Evolutionary conservation across 192 early-diverging fungal genomes (phyloP).

Genomic region (Rhizoclosmatium globosum): DNA sequence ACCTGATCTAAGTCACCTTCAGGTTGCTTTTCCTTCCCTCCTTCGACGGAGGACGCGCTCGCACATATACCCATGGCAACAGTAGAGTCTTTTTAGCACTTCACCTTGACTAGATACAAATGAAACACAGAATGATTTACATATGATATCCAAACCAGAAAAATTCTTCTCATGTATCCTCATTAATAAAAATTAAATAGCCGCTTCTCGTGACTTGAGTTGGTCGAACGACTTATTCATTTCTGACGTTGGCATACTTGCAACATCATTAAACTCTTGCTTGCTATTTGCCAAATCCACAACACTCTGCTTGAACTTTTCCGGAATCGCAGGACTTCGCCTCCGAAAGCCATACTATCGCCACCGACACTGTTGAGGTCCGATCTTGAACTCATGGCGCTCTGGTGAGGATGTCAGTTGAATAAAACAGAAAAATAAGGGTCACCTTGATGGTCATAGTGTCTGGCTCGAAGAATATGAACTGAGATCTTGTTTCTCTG

Average conservation of each 20-base stretch:
- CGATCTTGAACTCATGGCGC: not conserved
- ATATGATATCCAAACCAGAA: too few species aligned
- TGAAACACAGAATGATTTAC: too few species aligned
- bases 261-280: not conserved
- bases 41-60: too few species aligned
- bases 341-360: not conserved
- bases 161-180: too few species aligned
- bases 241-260: not conserved
- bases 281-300: too few species aligned
- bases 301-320: too few species aligned
- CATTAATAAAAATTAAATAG: too few species aligned
- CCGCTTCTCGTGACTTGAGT: not conserved
- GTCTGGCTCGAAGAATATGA: conserved; percentile 15
- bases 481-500: conserved; percentile 9
- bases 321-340: not conserved
- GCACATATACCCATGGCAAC: too few species aligned
- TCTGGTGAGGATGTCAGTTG: not conserved
- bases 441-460: not conserved
- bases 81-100: too few species aligned
- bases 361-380: conserved; percentile 1
- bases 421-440: too few species aligned
- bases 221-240: not conserved
- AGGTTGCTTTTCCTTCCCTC: too few species aligned
- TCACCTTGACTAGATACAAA: too few species aligned
- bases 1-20: not conserved